Evolutionary conservation across 169 alveolate species (phyloP), one percentile per base, ranked within the genome.

Genomic region (Sarcocystis neurona): DNA sequence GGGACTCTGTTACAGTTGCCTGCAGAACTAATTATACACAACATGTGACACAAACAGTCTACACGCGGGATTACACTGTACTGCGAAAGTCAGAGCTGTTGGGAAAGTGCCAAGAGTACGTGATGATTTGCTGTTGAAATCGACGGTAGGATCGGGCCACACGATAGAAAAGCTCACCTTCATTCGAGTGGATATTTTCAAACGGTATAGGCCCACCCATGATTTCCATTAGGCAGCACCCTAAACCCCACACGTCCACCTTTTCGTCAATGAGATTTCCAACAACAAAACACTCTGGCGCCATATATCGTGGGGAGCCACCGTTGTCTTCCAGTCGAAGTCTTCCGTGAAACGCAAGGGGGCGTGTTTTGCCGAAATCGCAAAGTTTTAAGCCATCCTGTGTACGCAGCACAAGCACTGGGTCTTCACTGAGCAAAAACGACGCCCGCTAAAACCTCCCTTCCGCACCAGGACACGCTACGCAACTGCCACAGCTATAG

Each of bases 231-330:
- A 95, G 94, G 63, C 97, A 95, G 89, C 97, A 95, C 43, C 94
- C 96, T 63, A 94, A 84, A 20, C 95, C 95, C 97, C 97, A 95
- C 30, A 94, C 86, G 75, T 95, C 97, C 6, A 95, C 92, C 53
- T 95, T 95, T 85, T 95, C 96, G 60, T 92, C 92, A 84, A 95
- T 93, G 72, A 91, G 48, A 39, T 66, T 92, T 48, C 96, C 96
- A 58, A 79, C 91, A 75, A 88, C 92, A 75, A 94, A 95, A 60
- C 97, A 95, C 66, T 95, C 97, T 1, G 97, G 97, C 70, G 97
- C 97, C 97, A 95, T 95, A 58, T 95, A 95, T 23, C 97, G 93
- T 39, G 96, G 96, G 12, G 96, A 94, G 23, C 97, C 97, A 53
- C 97, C 97, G 87, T 95, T 95, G 74, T 95, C 97, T 72, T 95